Percentiles rank a stretch among this genome's conserved stretches.
Conservation (phyloP, 106 monocot species). For the Dioscorea dumetorum region DNA sequence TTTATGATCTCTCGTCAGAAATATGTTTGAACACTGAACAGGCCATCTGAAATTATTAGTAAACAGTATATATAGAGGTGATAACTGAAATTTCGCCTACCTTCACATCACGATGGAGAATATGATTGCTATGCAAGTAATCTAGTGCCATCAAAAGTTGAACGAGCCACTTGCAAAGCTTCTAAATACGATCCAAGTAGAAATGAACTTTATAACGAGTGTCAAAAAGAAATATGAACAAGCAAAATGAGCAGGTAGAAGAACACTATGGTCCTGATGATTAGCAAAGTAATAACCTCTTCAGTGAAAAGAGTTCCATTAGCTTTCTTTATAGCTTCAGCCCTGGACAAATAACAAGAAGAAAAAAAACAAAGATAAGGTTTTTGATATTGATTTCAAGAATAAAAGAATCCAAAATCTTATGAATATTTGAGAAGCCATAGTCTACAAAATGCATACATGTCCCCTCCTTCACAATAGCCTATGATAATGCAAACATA, state of each 20-base stretch:
- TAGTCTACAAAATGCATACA: constrained; percentile 42
- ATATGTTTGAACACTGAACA: constrained; percentile 94
- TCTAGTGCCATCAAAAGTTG: constrained; percentile 98
- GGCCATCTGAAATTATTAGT: constrained; percentile 3
- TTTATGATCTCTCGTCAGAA: constrained; percentile 72
- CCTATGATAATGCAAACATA: constrained; percentile 97
- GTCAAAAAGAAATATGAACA: not conserved
- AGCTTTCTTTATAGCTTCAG: constrained; percentile 85
- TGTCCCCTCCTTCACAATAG: constrained; percentile 95
- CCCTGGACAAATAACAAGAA: constrained; percentile 33
- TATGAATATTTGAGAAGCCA: not conserved
- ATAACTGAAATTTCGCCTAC: constrained; percentile 21
- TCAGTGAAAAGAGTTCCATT: constrained; percentile 79
- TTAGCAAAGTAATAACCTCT: constrained; percentile 46
- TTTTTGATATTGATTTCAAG: not conserved
- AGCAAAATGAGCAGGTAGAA: not conserved
- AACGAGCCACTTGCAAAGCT: constrained; percentile 97
- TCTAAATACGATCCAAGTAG: constrained; percentile 31
- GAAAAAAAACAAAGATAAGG: too few species aligned
- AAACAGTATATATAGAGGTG: not conserved
- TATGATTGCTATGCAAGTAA: constrained; percentile 88
- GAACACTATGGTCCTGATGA: too few species aligned
- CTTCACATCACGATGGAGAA: constrained; percentile 99
- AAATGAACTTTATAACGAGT: not conserved
- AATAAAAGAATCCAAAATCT: not conserved